Evolutionary conservation across 805 yeast genomes (phyloP).

Genomic region (Nakazawaea ishiwadae): DNA sequence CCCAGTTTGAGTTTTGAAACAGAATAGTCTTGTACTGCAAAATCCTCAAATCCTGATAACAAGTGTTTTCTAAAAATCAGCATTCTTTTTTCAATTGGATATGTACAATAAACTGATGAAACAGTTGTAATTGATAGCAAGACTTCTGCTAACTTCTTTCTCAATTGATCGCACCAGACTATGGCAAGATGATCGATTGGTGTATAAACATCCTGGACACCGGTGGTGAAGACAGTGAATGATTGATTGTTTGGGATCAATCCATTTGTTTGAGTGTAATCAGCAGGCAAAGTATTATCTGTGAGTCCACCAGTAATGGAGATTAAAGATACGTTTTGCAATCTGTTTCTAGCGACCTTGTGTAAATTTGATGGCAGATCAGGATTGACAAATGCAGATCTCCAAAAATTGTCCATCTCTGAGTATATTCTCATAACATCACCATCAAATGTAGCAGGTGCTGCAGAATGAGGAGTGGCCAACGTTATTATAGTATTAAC

Average conservation of each 20-base stretch:
- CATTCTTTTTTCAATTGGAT: constrained; percentile 54
- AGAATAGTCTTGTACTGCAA: constrained; percentile 15
- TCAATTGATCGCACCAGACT: constrained; percentile 92
- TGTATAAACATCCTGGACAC: constrained; percentile 90
- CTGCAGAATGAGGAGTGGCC: constrained; percentile 87
- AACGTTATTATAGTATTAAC: constrained; percentile 81
- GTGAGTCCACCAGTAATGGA: constrained; percentile 87
- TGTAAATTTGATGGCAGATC: constrained; percentile 14
- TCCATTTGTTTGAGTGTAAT: constrained; percentile 72
- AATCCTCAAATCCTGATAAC: constrained; percentile 54
- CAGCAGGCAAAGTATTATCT: constrained; percentile 84
- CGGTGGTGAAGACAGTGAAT: constrained; percentile 76
- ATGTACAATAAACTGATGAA: constrained; percentile 42
- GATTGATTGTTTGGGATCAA: constrained; percentile 74
- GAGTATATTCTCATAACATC: constrained; percentile 74
- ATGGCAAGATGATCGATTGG: constrained; percentile 92
- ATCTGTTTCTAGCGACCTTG: constrained; percentile 37
- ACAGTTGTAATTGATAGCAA: constrained; percentile 58
- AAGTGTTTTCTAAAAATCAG: constrained; percentile 38
- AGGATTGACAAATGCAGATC: constrained; percentile 42
- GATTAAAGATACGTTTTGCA: constrained; percentile 59
- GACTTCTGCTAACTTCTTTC: constrained; percentile 55
- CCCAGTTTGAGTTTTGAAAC: not conserved
- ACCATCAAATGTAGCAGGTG: constrained; percentile 92
- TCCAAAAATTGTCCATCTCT: constrained; percentile 77